Evolutionary conservation across 2,329 filamentous ascomycete genomes (phyloP).

Genomic region (Dactylellina sp.): DNA sequence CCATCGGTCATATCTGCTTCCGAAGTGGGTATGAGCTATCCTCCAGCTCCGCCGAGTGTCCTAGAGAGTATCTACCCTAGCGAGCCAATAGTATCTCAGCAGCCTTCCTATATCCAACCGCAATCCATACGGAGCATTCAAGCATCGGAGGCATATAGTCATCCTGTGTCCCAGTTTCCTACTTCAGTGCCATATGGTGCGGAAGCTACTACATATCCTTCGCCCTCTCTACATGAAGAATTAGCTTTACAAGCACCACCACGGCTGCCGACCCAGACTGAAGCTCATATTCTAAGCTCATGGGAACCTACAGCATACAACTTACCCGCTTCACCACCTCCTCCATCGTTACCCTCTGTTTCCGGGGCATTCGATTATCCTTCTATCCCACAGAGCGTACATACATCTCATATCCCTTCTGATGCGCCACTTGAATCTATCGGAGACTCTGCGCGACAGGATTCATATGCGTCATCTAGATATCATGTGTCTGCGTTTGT

Average conservation of each 20-base stretch:
- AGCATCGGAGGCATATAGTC: slow-evolving; percentile 5
- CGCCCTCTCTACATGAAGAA: background rate
- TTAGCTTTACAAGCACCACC: background rate
- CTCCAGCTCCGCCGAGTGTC: slow-evolving; percentile 36
- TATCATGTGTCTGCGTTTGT: slow-evolving; percentile 11
- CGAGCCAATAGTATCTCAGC: background rate
- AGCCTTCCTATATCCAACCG: background rate
- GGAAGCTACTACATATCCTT: background rate
- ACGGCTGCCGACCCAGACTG: background rate
- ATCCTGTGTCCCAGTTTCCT: background rate
- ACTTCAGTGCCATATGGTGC: background rate
- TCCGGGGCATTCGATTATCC: slow-evolving; percentile 42
- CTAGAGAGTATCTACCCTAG: slow-evolving; percentile 36
- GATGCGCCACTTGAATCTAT: slow-evolving; percentile 10
- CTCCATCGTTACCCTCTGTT: slow-evolving; percentile 38
- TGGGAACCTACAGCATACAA: slow-evolving; percentile 28
- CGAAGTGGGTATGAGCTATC: slow-evolving; percentile 21
- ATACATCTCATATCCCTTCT: slow-evolving; percentile 15
- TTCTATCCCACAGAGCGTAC: slow-evolving; percentile 28
- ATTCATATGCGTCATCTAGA: slow-evolving; percentile 21
- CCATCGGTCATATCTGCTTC: slow-evolving; percentile 27
- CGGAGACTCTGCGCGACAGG: background rate
- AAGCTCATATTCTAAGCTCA: background rate
- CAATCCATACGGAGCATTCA: background rate
- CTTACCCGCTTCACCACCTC: slow-evolving; percentile 43